Evolutionary conservation across 1,139 yeast species (phyloP).

Genomic region (Magnusiomyces fungicola): DNA sequence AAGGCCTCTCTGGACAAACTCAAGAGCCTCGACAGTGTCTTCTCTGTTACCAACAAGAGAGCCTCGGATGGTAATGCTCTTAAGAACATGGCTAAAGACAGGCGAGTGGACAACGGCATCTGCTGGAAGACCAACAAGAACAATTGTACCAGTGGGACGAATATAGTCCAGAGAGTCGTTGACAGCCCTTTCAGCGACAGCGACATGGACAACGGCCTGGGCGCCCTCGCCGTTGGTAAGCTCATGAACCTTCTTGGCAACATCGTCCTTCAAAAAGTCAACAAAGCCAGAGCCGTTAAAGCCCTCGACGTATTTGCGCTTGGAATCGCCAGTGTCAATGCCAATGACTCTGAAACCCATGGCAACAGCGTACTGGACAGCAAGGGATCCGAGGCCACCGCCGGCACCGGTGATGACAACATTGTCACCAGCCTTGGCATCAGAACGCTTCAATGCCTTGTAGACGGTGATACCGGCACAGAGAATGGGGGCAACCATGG

Average conservation of each 20-base stretch:
- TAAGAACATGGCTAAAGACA: conserved; percentile 47
- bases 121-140: conserved; percentile 66
- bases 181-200: conserved; percentile 62
- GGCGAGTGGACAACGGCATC: conserved; percentile 48
- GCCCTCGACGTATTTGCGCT: conserved; percentile 43
- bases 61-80: conserved; percentile 51
- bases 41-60: conserved; percentile 68
- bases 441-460: conserved; percentile 63
- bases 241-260: conserved; percentile 41
- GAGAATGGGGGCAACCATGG: conserved; percentile 57
- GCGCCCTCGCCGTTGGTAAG: conserved; percentile 50
- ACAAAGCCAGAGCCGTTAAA: conserved; percentile 62
- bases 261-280: conserved; percentile 41
- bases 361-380: conserved; percentile 66
- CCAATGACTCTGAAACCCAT: conserved; percentile 66
- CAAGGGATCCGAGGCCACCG: conserved; percentile 71
- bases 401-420: conserved; percentile 71
- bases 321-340: conserved; percentile 62
- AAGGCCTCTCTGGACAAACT: conserved; percentile 56
- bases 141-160: conserved; percentile 61
- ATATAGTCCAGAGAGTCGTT: conserved; percentile 55
- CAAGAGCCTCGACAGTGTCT: conserved; percentile 63
- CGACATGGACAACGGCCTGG: conserved; percentile 64
- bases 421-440: conserved; percentile 59
- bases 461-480: conserved; percentile 78